Evolutionary conservation across 768 basidiomycete species (phyloP).

Genomic region (Auriscalpium orientale): DNA sequence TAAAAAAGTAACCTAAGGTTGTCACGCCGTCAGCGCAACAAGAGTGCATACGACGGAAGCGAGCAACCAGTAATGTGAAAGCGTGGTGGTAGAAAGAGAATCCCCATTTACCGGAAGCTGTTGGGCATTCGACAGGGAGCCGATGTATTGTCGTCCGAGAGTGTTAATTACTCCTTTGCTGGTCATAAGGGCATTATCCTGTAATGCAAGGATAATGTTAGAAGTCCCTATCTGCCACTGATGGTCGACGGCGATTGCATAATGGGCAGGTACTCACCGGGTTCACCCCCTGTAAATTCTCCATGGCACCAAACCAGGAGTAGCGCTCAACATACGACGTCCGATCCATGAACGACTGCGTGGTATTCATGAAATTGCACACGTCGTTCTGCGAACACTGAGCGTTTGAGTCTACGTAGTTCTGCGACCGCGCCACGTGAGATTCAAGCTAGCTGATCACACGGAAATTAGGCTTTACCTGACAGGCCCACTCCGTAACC

Average conservation of each 20-base stretch:
- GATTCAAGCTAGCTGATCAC: too few relatives aligned
- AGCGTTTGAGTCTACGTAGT: constrained; percentile 28
- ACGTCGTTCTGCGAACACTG: constrained; percentile 43
- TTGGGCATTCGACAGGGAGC: not conserved
- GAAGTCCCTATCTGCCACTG: not conserved
- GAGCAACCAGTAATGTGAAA: too few relatives aligned
- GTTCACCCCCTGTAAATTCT: constrained; percentile 41
- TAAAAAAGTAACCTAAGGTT: too few relatives aligned
- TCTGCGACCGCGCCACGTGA: constrained; percentile 20
- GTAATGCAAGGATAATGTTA: not conserved
- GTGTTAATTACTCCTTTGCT: not conserved
- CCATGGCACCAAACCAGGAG: constrained; percentile 55
- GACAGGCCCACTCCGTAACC: constrained; percentile 58
- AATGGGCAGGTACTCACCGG: constrained; percentile 22
- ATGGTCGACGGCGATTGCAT: not conserved
- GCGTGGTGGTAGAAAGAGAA: too few relatives aligned
- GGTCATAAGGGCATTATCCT: not conserved
- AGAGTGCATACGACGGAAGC: too few relatives aligned
- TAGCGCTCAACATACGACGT: constrained; percentile 50
- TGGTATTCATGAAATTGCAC: constrained; percentile 40
- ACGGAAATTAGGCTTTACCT: constrained; percentile 13
- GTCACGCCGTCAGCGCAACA: too few relatives aligned
- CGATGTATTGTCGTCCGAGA: not conserved
- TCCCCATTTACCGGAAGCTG: too few relatives aligned
- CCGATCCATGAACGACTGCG: constrained; percentile 46